Evolutionary conservation across 2,329 filamentous ascomycete genomes (phyloP).

Genomic region (Epichloe hybrida): DNA sequence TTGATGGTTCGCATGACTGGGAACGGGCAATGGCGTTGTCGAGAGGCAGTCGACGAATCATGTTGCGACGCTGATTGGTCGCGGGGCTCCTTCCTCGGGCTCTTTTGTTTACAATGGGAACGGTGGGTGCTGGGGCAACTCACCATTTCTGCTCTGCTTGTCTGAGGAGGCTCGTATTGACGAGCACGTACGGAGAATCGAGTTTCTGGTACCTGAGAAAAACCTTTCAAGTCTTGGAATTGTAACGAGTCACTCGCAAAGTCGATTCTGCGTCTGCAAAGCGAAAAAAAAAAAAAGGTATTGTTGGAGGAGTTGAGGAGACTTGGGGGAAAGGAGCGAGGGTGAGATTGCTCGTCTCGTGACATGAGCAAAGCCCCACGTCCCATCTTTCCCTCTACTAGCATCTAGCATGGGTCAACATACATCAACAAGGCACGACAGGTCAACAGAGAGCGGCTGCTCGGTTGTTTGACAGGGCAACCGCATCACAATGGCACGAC

Average conservation of each 20-base stretch:
- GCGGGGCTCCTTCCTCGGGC: conserved; percentile 4
- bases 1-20: background rate
- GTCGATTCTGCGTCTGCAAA: background rate
- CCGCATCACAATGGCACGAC: background rate
- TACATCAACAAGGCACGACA: background rate
- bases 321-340: background rate
- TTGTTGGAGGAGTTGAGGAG: background rate
- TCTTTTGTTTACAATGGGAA: conserved; percentile 5
- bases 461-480: background rate
- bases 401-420: background rate
- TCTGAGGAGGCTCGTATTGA: background rate
- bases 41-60: conserved; percentile 3
- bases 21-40: background rate
- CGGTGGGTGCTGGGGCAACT: conserved; percentile 6
- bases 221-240: background rate
- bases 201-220: background rate
- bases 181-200: background rate
- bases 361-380: conserved; percentile 1
- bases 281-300: background rate
- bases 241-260: background rate
- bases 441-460: background rate
- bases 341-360: conserved; percentile 1
- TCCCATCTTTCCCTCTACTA: background rate
- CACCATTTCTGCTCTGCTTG: conserved; percentile 3
- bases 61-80: conserved; percentile 1